A percentile compares a stretch with the other conserved stretches of the same genome.
These are phyloP conservation scores for Acacia pycnantha DNA, from an alignment of 331 rosid species.

Conservation along the genomic window DNA sequence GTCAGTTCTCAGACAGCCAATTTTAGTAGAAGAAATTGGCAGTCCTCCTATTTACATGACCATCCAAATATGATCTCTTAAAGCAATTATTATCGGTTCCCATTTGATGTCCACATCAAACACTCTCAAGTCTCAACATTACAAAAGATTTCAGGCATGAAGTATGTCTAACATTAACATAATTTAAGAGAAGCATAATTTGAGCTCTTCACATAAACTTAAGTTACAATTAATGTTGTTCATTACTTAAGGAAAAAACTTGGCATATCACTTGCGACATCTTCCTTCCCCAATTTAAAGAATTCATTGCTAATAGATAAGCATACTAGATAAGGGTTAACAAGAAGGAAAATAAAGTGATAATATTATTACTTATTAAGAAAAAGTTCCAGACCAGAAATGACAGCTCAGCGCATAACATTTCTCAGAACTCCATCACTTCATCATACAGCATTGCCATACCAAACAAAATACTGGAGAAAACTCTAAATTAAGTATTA, in stretches of 20 bases:
- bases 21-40: background rate
- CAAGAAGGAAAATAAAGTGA: no score
- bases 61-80: background rate
- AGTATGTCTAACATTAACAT: background rate
- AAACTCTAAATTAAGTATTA: background rate
- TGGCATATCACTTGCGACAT: background rate
- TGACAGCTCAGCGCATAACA: no score
- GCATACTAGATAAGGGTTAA: no score
- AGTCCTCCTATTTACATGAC: background rate
- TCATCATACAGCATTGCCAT: no score
- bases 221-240: no score
- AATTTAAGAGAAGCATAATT: background rate
- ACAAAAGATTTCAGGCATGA: background rate
- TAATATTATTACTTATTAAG: no score
- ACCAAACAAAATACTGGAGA: no score
- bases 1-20: background rate
- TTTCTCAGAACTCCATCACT: no score
- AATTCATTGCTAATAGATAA: no score
- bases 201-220: background rate
- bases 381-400: no score
- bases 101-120: conserved; percentile 6
- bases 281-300: background rate
- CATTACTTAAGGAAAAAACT: no score
- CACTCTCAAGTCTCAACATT: background rate
- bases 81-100: background rate